phyloP scores from a whole-genome alignment of 495 filamentous ascomycete species.

The Opeltia flavorubescens region DNA sequence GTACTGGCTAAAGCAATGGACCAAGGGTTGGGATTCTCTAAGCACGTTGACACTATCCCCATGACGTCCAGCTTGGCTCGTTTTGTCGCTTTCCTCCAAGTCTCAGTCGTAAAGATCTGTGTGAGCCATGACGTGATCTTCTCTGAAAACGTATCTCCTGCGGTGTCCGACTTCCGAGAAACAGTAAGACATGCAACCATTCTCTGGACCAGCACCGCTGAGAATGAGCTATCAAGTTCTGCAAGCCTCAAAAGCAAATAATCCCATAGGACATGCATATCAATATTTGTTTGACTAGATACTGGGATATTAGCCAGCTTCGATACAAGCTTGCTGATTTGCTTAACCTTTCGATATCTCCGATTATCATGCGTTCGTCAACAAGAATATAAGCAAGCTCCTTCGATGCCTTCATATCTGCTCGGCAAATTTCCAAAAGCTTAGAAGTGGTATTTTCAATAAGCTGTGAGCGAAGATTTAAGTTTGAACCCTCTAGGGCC shows the following conservation, averaged over 20 bases:
- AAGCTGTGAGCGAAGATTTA: background rate
- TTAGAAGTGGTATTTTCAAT: background rate
- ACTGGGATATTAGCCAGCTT: no score
- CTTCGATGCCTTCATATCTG: background rate
- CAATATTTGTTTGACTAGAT: background rate
- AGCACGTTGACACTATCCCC: constrained; percentile 1
- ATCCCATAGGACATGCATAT: background rate
- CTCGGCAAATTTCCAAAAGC: background rate
- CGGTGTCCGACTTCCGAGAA: no score
- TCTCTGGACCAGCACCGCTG: background rate
- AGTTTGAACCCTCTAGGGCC: background rate
- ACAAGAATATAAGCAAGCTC: background rate
- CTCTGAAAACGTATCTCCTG: background rate
- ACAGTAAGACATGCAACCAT: background rate
- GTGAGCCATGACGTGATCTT: background rate
- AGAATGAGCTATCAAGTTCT: background rate
- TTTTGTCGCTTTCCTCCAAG: background rate
- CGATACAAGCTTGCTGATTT: no score
- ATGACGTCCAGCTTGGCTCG: background rate
- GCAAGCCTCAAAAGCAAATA: background rate
- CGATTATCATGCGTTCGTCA: background rate
- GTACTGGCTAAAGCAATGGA: background rate
- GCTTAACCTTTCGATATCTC: background rate
- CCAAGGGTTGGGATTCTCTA: constrained; percentile 1
- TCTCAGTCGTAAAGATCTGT: background rate